A percentile compares a stretch with the other conserved stretches of the same genome.
Conservation (phyloP, 106 monocot genomes). For the Dactylorhiza incarnata region DNA sequence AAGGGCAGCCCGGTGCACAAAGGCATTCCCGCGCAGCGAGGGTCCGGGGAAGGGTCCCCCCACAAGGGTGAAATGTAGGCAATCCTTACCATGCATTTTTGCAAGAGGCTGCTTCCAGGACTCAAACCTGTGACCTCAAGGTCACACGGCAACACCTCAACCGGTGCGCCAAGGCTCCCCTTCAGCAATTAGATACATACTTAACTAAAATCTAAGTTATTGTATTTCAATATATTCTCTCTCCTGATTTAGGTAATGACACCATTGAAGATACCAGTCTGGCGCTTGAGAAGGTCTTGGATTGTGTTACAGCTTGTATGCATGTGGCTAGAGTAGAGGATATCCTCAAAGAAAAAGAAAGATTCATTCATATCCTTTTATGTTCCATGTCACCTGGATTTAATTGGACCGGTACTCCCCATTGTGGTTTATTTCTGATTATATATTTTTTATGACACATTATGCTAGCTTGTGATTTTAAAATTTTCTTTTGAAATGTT, state of each 20-base stretch:
- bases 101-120: no score
- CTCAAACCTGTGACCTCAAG: no score
- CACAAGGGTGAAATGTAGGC: no score
- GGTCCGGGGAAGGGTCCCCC: no score
- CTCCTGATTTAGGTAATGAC: slow-evolving; percentile 36
- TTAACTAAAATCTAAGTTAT: not conserved
- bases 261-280: slow-evolving; percentile 34
- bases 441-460: not conserved
- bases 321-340: slow-evolving; percentile 45
- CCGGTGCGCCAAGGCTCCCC: no score
- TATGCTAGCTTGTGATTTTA: not conserved
- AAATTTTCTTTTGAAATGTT: not conserved
- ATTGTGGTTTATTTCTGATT: not conserved
- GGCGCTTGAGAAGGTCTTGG: slow-evolving; percentile 76
- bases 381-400: slow-evolving; percentile 51
- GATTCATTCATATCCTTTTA: slow-evolving; percentile 43
- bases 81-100: no score
- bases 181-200: not conserved
- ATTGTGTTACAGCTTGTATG: slow-evolving; percentile 67
- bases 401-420: slow-evolving; percentile 59
- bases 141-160: no score
- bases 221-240: not conserved
- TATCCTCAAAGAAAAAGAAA: slow-evolving; percentile 42
- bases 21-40: no score
- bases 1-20: no score